These are phyloP conservation scores for Tinospora cordifolia DNA, from an alignment of 164 flowering plant genomes.

Conservation along the genomic window DNA sequence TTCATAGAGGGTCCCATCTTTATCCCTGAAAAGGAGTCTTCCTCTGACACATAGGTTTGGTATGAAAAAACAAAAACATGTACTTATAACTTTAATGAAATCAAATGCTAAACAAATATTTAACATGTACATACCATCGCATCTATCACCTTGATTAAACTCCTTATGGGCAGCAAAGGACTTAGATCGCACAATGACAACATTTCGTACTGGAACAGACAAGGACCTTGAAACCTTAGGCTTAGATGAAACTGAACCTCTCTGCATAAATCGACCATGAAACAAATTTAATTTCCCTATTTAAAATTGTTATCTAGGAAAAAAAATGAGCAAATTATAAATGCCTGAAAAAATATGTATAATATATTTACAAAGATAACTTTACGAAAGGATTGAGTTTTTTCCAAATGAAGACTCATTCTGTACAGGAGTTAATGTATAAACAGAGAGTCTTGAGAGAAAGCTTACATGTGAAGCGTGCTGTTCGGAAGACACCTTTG, in stretches of 20 bases:
- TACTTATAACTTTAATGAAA: background rate
- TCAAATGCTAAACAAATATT: background rate
- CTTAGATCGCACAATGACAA: constrained; percentile 65
- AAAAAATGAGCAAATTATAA: background rate
- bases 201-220: constrained; percentile 61
- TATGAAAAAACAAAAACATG: no score
- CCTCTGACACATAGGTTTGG: no score
- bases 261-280: constrained; percentile 37
- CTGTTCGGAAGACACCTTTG: constrained; percentile 32
- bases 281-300: background rate
- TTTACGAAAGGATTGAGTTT: background rate
- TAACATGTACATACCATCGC: constrained; percentile 39
- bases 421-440: background rate
- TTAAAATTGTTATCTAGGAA: background rate
- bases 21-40: no score
- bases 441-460: background rate
- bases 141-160: constrained; percentile 22
- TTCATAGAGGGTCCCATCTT: no score
- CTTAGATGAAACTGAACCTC: constrained; percentile 22
- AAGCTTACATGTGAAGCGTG: constrained; percentile 35
- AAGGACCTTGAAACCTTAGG: constrained; percentile 58
- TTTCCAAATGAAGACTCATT: background rate
- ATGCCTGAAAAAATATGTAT: background rate
- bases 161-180: constrained; percentile 42
- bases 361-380: background rate